Evolutionary conservation across 345 rosid species (phyloP), one percentile per base, ranked within the genome.

Genomic region (Syzygium grande): DNA sequence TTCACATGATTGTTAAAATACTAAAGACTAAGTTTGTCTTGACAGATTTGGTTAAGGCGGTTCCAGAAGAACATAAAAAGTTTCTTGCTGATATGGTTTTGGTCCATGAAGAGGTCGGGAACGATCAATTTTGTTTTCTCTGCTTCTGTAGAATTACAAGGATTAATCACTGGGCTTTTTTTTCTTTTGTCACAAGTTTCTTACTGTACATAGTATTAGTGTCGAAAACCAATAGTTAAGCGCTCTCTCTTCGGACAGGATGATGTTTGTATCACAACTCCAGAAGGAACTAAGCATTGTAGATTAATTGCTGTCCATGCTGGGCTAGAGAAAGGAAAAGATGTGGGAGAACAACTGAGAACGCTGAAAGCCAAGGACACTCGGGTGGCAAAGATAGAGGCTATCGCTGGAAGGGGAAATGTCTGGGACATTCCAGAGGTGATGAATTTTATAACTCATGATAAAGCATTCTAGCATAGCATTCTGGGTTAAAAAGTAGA

Each of bases 361-460:
- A 53, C 49, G 38, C 92, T 96, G 92, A 95, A 91, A 93, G 95
- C 91, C 52, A 94, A 92, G 90, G 97, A 93, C 25, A 91, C 96
- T 29, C 85, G 87, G 27, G 92, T 94, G 88, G 89, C 98, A 6
- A 96, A 92, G 91, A 84, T 96, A 29, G 95, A 91, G 89, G 89
- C 94, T 89, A 91, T 97, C 11, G 91, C 93, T 85, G 98, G 98
- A 77, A 92, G 98, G 89, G 89, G 91, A 87, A 92, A 86, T 87
- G 97, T 95, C 25, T 95, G 98, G 99, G 94, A 97, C 90, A 95
- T 95, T 54, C 98, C 99, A 51, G 83, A 94, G 96, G 98, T 97
- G 85, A 92, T 87, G 52, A 22, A 61, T 86, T 65, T 73, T 73
- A 10, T 4, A 34, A 49, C n/a, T 77, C 85, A 53, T 63, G 30